Evolutionary conservation across 2,329 filamentous ascomycete species (phyloP).

Genomic region (Sarocladium brachiariae): DNA sequence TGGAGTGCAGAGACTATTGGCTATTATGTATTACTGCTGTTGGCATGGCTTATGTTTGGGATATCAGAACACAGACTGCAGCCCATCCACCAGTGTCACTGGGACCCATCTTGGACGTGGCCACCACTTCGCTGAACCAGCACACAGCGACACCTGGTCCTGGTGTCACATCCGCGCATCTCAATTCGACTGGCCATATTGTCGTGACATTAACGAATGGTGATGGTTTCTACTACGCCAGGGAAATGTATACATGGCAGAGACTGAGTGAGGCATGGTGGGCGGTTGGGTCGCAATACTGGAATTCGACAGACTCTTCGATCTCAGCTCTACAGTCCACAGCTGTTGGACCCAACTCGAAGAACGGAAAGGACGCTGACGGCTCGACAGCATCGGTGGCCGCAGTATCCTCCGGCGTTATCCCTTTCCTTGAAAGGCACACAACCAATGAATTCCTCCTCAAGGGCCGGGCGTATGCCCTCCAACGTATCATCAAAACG

Average conservation of each 20-base stretch:
- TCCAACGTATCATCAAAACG: slow-evolving; percentile 86
- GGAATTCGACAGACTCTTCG: slow-evolving; percentile 94
- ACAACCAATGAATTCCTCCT: slow-evolving; percentile 90
- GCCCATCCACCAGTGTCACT: slow-evolving; percentile 87
- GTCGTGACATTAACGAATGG: slow-evolving; percentile 91
- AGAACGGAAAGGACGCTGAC: slow-evolving; percentile 36
- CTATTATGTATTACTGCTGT: slow-evolving; percentile 82
- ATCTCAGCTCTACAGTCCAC: slow-evolving; percentile 73
- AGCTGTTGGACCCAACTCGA: slow-evolving; percentile 52
- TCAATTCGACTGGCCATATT: slow-evolving; percentile 82
- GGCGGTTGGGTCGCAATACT: slow-evolving; percentile 96
- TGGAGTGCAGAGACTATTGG: slow-evolving; percentile 87
- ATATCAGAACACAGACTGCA: slow-evolving; percentile 73
- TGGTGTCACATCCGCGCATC: slow-evolving; percentile 80
- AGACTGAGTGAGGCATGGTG: slow-evolving; percentile 96
- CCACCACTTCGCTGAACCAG: slow-evolving; percentile 68
- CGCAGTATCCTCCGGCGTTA: slow-evolving; percentile 75
- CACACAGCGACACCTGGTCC: slow-evolving; percentile 71
- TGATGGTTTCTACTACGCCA: slow-evolving; percentile 86
- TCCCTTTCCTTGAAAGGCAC: slow-evolving; percentile 87
- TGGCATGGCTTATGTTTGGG: slow-evolving; percentile 90
- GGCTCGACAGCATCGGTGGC: slow-evolving; percentile 37
- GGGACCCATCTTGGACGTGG: slow-evolving; percentile 81
- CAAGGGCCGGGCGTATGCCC: slow-evolving; percentile 82
- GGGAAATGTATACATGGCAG: slow-evolving; percentile 85